Percentiles rank a stretch among this genome's conserved stretches.
Conservation (phyloP, 23 red algal genomes). For the Chondrus crispus region DNA sequence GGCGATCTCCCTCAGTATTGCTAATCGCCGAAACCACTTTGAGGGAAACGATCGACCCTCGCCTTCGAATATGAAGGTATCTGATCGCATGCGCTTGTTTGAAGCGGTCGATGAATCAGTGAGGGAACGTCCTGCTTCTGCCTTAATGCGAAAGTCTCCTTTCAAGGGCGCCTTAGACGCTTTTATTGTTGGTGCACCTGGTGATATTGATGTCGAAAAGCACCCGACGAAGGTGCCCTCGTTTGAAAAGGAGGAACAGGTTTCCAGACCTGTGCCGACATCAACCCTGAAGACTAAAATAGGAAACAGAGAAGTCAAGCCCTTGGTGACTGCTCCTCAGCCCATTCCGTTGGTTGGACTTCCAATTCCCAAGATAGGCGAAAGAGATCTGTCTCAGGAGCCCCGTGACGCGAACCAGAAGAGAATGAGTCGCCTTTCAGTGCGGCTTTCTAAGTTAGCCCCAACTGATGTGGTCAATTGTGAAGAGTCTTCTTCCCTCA, state of each 20-base stretch:
- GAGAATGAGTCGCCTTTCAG: no score
- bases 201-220: no score
- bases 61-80: background rate
- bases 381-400: no score
- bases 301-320: conserved; percentile 35
- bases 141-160: background rate
- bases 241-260: background rate
- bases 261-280: background rate
- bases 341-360: conserved; percentile 8
- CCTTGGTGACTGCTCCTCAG: background rate
- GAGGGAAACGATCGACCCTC: no score
- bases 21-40: no score
- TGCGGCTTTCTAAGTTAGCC: no score
- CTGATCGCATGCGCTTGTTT: background rate
- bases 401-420: no score
- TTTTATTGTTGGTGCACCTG: background rate
- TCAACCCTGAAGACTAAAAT: background rate
- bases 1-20: no score
- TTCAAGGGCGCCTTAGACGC: background rate
- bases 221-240: no score
- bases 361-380: background rate
- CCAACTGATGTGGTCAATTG: no score
- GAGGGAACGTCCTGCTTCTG: background rate
- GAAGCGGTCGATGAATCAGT: background rate
- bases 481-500: no score